Base-by-base conservation (phyloP, 768 basidiomycete genomes). In the Hygrophorus russula region DNA sequence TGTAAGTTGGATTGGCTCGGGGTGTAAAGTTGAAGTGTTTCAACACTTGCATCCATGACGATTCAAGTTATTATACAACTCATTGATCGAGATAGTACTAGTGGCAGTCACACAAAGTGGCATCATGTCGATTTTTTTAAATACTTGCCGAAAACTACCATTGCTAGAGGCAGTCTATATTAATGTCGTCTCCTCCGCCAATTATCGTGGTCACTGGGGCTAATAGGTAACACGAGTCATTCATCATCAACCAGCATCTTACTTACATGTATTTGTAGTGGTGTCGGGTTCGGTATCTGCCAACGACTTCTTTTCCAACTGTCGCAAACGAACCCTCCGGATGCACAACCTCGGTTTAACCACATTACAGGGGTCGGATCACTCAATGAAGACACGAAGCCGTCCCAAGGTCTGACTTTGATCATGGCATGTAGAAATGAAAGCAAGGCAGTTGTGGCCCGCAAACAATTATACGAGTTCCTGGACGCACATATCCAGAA, bases 251-350 rank as follows among this genome's bases (percentile, higher is more conserved):
- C 19, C 20, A 15, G 13, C 30, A 24, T 28, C 42, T 31, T 32
- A 24, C 45, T 45, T 48, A 42, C 45, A 2, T 24, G 35, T 31
- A 4, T 38, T 45, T 49, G 2, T 56, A 91, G 88, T 31, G 89
- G 89, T 44, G 70, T 92, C 13, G 89, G 89, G 12, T 84, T 82
- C 56, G 86, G 84, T 10, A 81, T 85, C 35, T 89, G 86, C 62
- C 76, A 81, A 48, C 80, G 89, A 37, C 70, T 92, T 5, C 68
- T 92, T 36, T 60, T 68, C 50, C 80, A 88, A 52, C 64, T 90
- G 13, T 74, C 74, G n/a, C 64, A 66, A 33, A 53, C 57, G 11
- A 55, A 55, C 45, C 73, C 75, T 4, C 60, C 69, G 10, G 80
- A 85, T 51, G 69, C 73, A 1, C 54, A 59, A 15, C 74, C 76